Conservation (phyloP, 2,329 filamentous ascomycete genomes). For the Phialophora chinensis region DNA sequence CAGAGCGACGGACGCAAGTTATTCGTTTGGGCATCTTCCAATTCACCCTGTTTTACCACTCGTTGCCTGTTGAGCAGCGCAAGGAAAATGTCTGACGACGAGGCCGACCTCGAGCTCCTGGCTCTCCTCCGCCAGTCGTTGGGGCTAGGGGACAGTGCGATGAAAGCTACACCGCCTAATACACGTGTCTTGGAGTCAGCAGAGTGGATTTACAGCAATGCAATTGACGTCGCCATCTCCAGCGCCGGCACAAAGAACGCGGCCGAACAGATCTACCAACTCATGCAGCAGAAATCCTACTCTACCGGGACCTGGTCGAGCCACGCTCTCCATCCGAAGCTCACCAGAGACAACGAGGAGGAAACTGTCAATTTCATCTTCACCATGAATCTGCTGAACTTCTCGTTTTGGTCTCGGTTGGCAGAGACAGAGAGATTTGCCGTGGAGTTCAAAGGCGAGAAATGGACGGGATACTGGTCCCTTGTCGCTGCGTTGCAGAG, state of each 20-base stretch:
- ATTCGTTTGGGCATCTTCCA: slow-evolving; percentile 4
- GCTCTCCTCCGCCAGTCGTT: slow-evolving; percentile 84
- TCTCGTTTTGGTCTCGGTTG: slow-evolving; percentile 90
- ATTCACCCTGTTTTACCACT: not conserved
- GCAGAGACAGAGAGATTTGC: slow-evolving; percentile 75
- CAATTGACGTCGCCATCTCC: slow-evolving; percentile 88
- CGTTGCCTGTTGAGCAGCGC: slow-evolving; percentile 6
- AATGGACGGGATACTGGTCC: slow-evolving; percentile 95
- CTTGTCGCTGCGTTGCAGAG: slow-evolving; percentile 85
- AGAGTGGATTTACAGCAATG: slow-evolving; percentile 87
- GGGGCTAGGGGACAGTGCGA: slow-evolving; percentile 55
- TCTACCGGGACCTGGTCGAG: slow-evolving; percentile 84
- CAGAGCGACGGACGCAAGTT: not conserved
- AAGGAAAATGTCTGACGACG: slow-evolving; percentile 81
- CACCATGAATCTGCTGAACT: slow-evolving; percentile 95
- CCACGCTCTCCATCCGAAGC: slow-evolving; percentile 84
- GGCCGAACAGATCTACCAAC: slow-evolving; percentile 75
- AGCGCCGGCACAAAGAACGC: slow-evolving; percentile 82
- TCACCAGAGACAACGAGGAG: slow-evolving; percentile 76
- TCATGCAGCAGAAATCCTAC: slow-evolving; percentile 85
- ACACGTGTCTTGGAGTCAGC: slow-evolving; percentile 83
- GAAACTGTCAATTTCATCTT: slow-evolving; percentile 90
- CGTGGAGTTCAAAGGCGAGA: slow-evolving; percentile 78
- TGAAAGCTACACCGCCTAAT: slow-evolving; percentile 63
- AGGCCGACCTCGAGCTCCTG: slow-evolving; percentile 85